A percentile compares a stretch with the other conserved stretches of the same genome.
phyloP scores from a whole-genome alignment of 2,329 filamentous ascomycete species.

The Paracoccidioides lutzii region DNA sequence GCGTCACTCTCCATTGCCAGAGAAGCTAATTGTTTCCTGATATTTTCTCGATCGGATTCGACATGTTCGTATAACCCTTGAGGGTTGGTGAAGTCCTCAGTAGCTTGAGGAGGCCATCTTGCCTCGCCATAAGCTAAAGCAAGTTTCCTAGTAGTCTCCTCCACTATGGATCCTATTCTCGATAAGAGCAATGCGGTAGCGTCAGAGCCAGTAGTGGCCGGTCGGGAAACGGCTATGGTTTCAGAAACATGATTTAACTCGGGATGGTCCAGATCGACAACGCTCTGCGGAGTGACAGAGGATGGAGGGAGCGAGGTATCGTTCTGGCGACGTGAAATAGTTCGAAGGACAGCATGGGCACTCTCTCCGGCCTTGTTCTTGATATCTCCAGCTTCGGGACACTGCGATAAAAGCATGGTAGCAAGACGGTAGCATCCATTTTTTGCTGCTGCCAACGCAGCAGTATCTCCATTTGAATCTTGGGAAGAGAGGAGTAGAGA shows the following conservation, averaged over 20 bases:
- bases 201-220: conserved; percentile 21
- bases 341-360: conserved; percentile 70
- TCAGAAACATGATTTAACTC: neutral
- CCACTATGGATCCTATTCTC: conserved; percentile 54
- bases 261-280: conserved; percentile 19
- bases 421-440: conserved; percentile 71
- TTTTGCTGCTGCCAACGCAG: conserved; percentile 72
- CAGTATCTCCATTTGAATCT: conserved; percentile 81
- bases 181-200: conserved; percentile 57
- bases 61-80: conserved; percentile 30
- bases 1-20: conserved; percentile 27
- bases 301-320: conserved; percentile 57
- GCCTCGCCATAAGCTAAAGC: conserved; percentile 48
- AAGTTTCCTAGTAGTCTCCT: conserved; percentile 60
- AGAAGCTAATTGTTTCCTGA: conserved; percentile 27
- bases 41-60: conserved; percentile 32
- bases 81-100: conserved; percentile 30
- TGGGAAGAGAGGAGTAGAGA: conserved; percentile 68
- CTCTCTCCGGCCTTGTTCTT: conserved; percentile 69
- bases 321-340: conserved; percentile 54
- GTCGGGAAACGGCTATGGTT: neutral
- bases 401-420: conserved; percentile 56
- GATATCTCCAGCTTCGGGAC: conserved; percentile 65
- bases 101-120: conserved; percentile 42
- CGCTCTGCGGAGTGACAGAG: conserved; percentile 40